Evolutionary conservation across 2,329 filamentous ascomycete species (phyloP).

Genomic region (Xylaria sp.): DNA sequence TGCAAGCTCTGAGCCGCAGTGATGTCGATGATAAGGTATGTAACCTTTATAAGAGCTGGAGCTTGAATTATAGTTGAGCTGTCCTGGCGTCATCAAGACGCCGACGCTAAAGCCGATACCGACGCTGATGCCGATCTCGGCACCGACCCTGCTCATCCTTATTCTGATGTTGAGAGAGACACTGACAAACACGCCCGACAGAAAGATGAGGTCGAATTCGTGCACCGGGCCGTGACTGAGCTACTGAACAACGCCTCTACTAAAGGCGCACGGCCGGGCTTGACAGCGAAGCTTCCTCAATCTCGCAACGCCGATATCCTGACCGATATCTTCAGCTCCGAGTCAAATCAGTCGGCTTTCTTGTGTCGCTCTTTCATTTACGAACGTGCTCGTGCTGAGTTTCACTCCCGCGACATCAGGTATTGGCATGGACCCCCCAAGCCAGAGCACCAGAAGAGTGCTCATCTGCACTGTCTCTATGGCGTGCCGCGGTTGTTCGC

Average conservation of each 20-base stretch:
- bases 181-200: conserved; percentile 38
- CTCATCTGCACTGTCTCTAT: conserved; percentile 75
- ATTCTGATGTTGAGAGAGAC: not conserved
- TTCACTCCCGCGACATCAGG: conserved; percentile 17
- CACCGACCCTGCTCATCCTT: not conserved
- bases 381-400: conserved; percentile 60
- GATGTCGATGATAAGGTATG: conserved; percentile 54
- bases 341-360: conserved; percentile 66
- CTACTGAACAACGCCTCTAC: conserved; percentile 58
- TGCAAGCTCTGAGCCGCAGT: conserved; percentile 56
- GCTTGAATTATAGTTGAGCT: not conserved
- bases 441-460: conserved; percentile 69
- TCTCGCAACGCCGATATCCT: conserved; percentile 62
- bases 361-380: conserved; percentile 73
- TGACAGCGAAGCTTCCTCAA: conserved; percentile 41
- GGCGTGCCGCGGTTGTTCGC: conserved; percentile 65
- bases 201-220: conserved; percentile 59
- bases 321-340: conserved; percentile 55
- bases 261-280: conserved; percentile 46
- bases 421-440: conserved; percentile 49
- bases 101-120: not conserved
- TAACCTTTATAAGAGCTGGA: not conserved
- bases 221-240: conserved; percentile 57
- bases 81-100: not conserved
- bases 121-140: not conserved